These are phyloP conservation scores for Debaryomyces robertsiae DNA, from an alignment of 1,139 yeast genomes.

Conservation along the genomic window DNA sequence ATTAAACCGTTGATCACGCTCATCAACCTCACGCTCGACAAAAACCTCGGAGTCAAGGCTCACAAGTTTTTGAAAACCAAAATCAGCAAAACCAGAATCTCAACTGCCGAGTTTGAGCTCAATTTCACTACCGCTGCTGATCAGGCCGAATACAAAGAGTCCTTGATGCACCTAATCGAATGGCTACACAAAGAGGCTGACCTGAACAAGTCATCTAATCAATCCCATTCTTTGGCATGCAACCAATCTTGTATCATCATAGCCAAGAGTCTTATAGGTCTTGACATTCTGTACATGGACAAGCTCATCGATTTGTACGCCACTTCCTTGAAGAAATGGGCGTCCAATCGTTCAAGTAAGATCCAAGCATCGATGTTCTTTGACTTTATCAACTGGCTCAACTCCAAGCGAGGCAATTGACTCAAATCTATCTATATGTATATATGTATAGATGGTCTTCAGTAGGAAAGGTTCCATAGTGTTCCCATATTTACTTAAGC, in stretches of 20 bases:
- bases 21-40: constrained; percentile 69
- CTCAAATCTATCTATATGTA: neutral
- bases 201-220: constrained; percentile 47
- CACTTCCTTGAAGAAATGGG: constrained; percentile 63
- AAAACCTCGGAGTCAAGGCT: constrained; percentile 70
- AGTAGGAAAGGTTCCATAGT: neutral
- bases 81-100: constrained; percentile 56
- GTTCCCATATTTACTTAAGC: constrained; percentile 8
- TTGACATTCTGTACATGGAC: constrained; percentile 35
- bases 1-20: constrained; percentile 63
- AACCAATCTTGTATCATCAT: constrained; percentile 64
- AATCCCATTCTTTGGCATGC: constrained; percentile 56
- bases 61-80: constrained; percentile 68
- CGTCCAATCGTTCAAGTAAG: constrained; percentile 47
- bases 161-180: constrained; percentile 28
- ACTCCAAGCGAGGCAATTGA: constrained; percentile 36
- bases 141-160: constrained; percentile 19
- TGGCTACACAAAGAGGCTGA: constrained; percentile 44
- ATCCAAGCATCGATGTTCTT: constrained; percentile 65
- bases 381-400: constrained; percentile 82
- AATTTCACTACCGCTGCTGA: constrained; percentile 23
- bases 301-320: constrained; percentile 58
- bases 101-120: constrained; percentile 21
- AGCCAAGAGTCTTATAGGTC: constrained; percentile 52
- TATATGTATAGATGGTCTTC: constrained; percentile 1